Base-by-base conservation (phyloP, 192 early-diverging fungal genomes). In the Funneliformis geosporum region DNA sequence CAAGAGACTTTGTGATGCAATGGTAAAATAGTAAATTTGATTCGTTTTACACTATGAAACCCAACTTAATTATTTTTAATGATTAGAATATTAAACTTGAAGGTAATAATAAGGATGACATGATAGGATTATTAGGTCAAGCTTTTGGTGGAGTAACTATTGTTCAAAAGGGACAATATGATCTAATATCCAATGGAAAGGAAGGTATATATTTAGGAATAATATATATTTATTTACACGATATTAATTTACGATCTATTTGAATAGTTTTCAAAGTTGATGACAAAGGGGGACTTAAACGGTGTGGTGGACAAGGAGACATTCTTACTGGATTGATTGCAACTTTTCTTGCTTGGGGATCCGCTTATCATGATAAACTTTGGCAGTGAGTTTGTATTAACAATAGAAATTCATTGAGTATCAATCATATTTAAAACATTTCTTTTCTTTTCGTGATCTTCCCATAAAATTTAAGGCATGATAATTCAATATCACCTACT, bases 271-370 rank as follows among this genome's bases (percentile, higher is more conserved):
- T 47, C 8, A 12, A 44, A 4, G 69, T 71, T 27, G 69, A 71
- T 71, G n/a, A 46, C 27, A n/a, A 82, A 38, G 94, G 96, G 27
- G 92, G 94, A 4, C 83, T 94, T 60, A 90, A 96, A 62, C 85
- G 98, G 16, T 96, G 95, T 80, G 98, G 98, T 25, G 97, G 98
- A 1, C 98, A 98, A 78, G 98, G 98, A 42, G 98, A 99, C 82
- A 84, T 99, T 8, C 86, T 99, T 33, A 89, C 94, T 14, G 98
- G 98, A 21, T 78, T 90, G 8, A 81, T 95, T 39, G 94, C 92
- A 0, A 89, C 97, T 14, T 97, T 97, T 39, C 66, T 98, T 60
- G 93, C 93, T 0, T 99, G 98, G 98, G 94, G 91, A 14, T 81
- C 85, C 44, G 83, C 83, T 21, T 93, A 94, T 80, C 80, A 91